phyloP scores from a whole-genome alignment of 2,329 filamentous ascomycete species.

The Apiospora marii region DNA sequence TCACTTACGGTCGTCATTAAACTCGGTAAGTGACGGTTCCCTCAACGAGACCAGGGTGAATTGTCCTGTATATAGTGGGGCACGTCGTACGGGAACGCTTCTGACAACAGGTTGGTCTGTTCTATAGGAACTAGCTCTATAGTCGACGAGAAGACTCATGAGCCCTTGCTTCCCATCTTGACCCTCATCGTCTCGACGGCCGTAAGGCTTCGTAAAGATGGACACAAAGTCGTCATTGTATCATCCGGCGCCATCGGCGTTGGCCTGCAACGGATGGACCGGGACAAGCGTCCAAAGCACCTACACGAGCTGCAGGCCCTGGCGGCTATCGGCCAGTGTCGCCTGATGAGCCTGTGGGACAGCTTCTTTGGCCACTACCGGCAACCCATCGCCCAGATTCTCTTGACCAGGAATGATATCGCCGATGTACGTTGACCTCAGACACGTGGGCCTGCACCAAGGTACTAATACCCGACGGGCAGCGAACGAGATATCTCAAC shows the following conservation, averaged over 20 bases:
- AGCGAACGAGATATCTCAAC: conserved; percentile 93
- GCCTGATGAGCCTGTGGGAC: conserved; percentile 95
- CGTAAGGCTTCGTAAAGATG: conserved; percentile 85
- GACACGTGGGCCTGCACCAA: conserved; percentile 26
- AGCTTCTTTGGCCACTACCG: conserved; percentile 86
- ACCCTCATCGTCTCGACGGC: conserved; percentile 95
- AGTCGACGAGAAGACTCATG: conserved; percentile 93
- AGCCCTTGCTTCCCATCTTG: conserved; percentile 89
- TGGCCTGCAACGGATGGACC: conserved; percentile 87
- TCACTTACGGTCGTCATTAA: conserved; percentile 85
- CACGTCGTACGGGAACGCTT: neutral
- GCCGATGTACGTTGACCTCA: conserved; percentile 71
- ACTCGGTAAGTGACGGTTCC: conserved; percentile 68
- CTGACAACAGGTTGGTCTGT: conserved; percentile 18
- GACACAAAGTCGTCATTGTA: conserved; percentile 93
- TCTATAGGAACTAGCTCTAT: conserved; percentile 95
- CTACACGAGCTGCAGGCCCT: conserved; percentile 90
- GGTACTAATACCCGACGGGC: conserved; percentile 32
- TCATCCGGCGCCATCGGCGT: conserved; percentile 98
- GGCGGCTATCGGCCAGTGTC: conserved; percentile 94
- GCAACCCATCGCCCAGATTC: conserved; percentile 92
- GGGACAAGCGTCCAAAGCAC: conserved; percentile 87
- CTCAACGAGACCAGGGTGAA: neutral
- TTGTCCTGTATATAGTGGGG: conserved; percentile 21
- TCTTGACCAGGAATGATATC: conserved; percentile 95